Percentiles rank a stretch among this genome's conserved stretches.
phyloP scores from a whole-genome alignment of 1,284 basidiomycete genomes.

The Athelia sp. region DNA sequence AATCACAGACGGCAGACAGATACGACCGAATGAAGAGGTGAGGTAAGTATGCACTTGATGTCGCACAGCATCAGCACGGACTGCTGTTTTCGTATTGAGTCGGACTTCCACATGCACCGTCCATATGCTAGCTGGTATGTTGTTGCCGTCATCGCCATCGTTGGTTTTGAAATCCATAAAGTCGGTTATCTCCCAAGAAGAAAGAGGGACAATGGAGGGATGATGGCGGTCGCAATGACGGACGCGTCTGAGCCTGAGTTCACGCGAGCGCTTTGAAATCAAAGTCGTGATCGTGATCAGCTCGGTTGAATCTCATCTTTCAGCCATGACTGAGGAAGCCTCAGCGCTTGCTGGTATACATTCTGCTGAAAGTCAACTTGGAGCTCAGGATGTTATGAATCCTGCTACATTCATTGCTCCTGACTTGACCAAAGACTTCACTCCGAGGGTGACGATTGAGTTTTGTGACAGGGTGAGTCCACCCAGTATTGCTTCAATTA shows the following conservation, averaged over 20 bases:
- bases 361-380: background rate
- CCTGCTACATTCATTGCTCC: conserved; percentile 56
- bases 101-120: conserved; percentile 82
- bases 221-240: background rate
- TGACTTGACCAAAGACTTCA: conserved; percentile 25
- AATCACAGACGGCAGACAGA: conserved; percentile 63
- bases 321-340: background rate
- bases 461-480: conserved; percentile 79
- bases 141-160: background rate
- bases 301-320: background rate
- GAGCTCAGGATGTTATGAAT: background rate
- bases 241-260: background rate
- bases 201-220: background rate
- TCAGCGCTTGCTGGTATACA: background rate
- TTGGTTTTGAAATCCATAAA: background rate
- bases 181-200: background rate
- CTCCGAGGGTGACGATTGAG: conserved; percentile 63
- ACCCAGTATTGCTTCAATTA: conserved; percentile 2
- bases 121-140: conserved; percentile 28
- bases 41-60: conserved; percentile 60
- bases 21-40: conserved; percentile 49
- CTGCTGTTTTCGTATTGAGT: conserved; percentile 56
- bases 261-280: background rate
- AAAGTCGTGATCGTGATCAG: background rate
- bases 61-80: conserved; percentile 69